phyloP scores from a whole-genome alignment of 164 flowering plant genomes.

The Berberis vulgaris region DNA sequence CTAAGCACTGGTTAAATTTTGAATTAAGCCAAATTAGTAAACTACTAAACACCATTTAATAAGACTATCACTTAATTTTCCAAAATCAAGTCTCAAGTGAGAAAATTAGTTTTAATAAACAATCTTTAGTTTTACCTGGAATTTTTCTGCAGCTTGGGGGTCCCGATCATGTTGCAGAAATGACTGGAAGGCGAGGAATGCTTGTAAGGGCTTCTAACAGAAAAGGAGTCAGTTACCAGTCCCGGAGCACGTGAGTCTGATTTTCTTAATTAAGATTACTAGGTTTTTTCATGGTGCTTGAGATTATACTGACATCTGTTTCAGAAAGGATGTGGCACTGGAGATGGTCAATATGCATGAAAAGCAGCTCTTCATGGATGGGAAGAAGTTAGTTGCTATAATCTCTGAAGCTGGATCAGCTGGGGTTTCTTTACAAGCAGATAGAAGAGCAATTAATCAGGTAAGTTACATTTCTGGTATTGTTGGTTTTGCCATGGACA shows the following conservation, averaged over 20 bases:
- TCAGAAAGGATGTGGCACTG: conserved; percentile 89
- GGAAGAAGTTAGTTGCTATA: conserved; percentile 82
- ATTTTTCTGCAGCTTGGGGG: conserved; percentile 79
- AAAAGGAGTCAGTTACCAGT: conserved; percentile 93
- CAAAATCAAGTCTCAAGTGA: too few species aligned
- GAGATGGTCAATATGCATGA: conserved; percentile 99
- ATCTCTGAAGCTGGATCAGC: conserved; percentile 99
- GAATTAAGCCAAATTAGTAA: too few species aligned
- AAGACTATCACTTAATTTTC: too few species aligned
- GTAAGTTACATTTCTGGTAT: conserved; percentile 18
- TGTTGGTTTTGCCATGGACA: too few species aligned
- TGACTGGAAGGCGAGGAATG: conserved; percentile 96
- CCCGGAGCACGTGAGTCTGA: conserved; percentile 84
- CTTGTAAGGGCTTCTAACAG: conserved; percentile 87
- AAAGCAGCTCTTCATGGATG: conserved; percentile 93
- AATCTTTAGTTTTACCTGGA: too few species aligned
- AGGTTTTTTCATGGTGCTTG: not conserved
- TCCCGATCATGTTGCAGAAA: conserved; percentile 94
- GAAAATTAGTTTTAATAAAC: too few species aligned
- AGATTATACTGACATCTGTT: conserved; percentile 2
- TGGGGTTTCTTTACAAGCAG: conserved; percentile 98
- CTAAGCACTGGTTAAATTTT: too few species aligned
- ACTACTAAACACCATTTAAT: too few species aligned
- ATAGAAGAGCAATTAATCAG: conserved; percentile 90
- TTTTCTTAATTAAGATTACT: not conserved